Percentiles rank a stretch among this genome's conserved stretches.
These are phyloP conservation scores for maize (Zea mays) DNA, from an alignment of 176 grass and related monocot species.

Conservation along the genomic window Zm-B73-REFERENCE-NAM-5.0 NC_050098.1:113015501-113016000, in stretches of 20 bases:
- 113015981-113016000: constrained; percentile 94
- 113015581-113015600: constrained; percentile 44
- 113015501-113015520: too few species aligned
- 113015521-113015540: background rate
- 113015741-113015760: too few species aligned
- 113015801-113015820: constrained; percentile 36
- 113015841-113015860: background rate
- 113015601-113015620: constrained; percentile 42
- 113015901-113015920: background rate
- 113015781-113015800: constrained; percentile 55
- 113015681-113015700: background rate
- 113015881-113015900: background rate
- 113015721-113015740: too few species aligned
- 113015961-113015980: constrained; percentile 46
- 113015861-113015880: background rate
- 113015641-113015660: background rate
- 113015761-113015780: too few species aligned
- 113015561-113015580: background rate
- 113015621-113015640: background rate
- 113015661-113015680: background rate
- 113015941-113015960: constrained; percentile 53
- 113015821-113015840: constrained; percentile 41
- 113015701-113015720: too few species aligned
- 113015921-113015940: constrained; percentile 33
- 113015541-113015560: background rate